phyloP scores from a whole-genome alignment of 139 green algal species.

The Monoraphidium neglectum region DNA sequence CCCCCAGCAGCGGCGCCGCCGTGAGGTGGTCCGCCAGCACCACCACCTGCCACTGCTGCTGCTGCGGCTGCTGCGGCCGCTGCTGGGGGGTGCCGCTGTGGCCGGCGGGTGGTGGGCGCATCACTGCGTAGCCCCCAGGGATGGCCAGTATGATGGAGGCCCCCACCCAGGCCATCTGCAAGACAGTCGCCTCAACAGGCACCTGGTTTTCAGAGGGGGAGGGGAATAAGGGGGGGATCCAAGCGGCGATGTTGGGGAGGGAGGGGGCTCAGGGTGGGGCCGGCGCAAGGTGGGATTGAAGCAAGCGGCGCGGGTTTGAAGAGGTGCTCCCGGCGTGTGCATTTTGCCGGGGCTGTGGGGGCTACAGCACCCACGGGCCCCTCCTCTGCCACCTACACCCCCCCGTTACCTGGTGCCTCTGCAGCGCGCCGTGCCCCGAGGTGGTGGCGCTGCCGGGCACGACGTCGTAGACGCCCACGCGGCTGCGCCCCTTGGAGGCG shows the following conservation, averaged over 20 bases:
- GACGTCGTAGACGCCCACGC: slow-evolving; percentile 19
- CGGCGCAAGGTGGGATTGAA: too few species aligned
- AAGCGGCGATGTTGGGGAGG: too few species aligned
- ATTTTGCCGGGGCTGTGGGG: too few species aligned
- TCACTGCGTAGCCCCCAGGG: slow-evolving; percentile 29
- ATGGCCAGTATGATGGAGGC: slow-evolving; percentile 26
- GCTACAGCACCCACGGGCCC: too few species aligned
- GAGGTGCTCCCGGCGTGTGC: too few species aligned
- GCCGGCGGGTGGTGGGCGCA: slow-evolving; percentile 7
- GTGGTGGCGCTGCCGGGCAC: slow-evolving; percentile 5
- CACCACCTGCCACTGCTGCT: neutral
- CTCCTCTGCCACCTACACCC: too few species aligned
- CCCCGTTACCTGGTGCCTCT: too few species aligned
- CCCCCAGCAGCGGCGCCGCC: neutral
- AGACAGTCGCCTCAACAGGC: slow-evolving; percentile 1
- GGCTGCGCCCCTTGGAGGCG: slow-evolving; percentile 11
- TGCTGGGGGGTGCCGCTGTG: neutral
- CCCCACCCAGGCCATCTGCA: slow-evolving; percentile 22
- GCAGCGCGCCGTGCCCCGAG: too few species aligned
- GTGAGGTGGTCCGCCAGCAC: slow-evolving; percentile 24
- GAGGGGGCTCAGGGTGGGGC: too few species aligned
- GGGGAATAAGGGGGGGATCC: too few species aligned
- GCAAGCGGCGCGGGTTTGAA: too few species aligned
- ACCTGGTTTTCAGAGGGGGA: slow-evolving; percentile 5
- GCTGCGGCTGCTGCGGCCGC: neutral